These are phyloP conservation scores for Miscanthus lutarioriparius DNA, from an alignment of 176 grass and related monocot species.

Conservation along the genomic window DNA sequence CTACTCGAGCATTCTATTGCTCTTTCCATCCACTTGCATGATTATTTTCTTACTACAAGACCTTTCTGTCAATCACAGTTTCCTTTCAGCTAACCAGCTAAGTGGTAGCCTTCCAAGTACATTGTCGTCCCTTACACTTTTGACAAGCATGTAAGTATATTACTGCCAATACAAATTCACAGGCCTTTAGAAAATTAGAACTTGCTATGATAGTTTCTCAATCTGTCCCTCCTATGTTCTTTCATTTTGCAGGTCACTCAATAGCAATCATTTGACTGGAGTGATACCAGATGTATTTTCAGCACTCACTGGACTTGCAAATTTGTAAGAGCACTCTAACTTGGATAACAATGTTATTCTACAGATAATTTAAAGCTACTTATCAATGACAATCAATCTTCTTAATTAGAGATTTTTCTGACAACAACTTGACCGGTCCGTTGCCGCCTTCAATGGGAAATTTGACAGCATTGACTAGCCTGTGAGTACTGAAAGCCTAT, in stretches of 20 bases:
- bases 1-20: neutral
- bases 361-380: slow-evolving; percentile 24
- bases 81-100: slow-evolving; percentile 89
- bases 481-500: slow-evolving; percentile 62
- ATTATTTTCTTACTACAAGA: slow-evolving; percentile 8
- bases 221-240: slow-evolving; percentile 20
- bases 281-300: slow-evolving; percentile 82
- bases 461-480: slow-evolving; percentile 75
- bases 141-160: slow-evolving; percentile 74
- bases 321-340: slow-evolving; percentile 62
- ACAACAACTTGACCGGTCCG: slow-evolving; percentile 77
- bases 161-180: slow-evolving; percentile 16
- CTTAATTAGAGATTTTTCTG: slow-evolving; percentile 81
- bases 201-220: slow-evolving; percentile 28
- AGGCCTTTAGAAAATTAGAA: slow-evolving; percentile 12
- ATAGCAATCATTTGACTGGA: slow-evolving; percentile 76
- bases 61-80: slow-evolving; percentile 54
- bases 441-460: slow-evolving; percentile 82
- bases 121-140: slow-evolving; percentile 68
- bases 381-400: slow-evolving; percentile 36
- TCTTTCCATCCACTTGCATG: neutral
- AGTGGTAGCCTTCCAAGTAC: slow-evolving; percentile 76
- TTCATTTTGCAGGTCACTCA: slow-evolving; percentile 69
- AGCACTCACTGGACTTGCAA: slow-evolving; percentile 62
- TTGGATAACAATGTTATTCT: neutral